These are phyloP conservation scores for Hypoxylon sp. DNA, from an alignment of 2,329 filamentous ascomycete genomes.

Conservation along the genomic window DNA sequence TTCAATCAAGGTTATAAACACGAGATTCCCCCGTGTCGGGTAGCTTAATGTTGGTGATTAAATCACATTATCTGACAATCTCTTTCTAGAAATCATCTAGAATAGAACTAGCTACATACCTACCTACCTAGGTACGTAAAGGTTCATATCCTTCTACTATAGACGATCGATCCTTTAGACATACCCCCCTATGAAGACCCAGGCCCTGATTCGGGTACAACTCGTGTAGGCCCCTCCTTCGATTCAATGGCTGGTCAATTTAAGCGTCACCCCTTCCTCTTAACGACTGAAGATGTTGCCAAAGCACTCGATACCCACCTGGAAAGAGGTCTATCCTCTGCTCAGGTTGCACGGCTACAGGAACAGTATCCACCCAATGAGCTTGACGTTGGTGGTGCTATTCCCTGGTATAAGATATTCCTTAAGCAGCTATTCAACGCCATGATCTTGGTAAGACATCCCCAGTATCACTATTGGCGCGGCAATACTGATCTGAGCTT, in stretches of 20 bases:
- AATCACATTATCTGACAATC: conserved; percentile 7
- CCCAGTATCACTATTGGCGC: neutral
- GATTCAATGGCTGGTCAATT: conserved; percentile 60
- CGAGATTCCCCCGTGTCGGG: conserved; percentile 15
- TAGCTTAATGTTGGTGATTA: conserved; percentile 2
- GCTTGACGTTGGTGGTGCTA: conserved; percentile 74
- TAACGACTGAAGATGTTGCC: conserved; percentile 71
- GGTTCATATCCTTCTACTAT: conserved; percentile 15
- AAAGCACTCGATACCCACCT: conserved; percentile 70
- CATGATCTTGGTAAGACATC: conserved; percentile 73
- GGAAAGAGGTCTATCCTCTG: conserved; percentile 73
- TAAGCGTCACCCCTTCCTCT: conserved; percentile 69
- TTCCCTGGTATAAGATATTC: conserved; percentile 78
- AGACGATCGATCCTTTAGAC: conserved; percentile 9
- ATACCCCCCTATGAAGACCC: conserved; percentile 35
- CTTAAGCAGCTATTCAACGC: conserved; percentile 80
- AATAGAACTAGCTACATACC: conserved; percentile 8
- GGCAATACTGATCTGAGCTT: conserved; percentile 56
- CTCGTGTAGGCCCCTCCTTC: conserved; percentile 26
- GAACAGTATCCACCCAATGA: conserved; percentile 75
- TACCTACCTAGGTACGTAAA: no score
- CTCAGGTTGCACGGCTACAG: conserved; percentile 69
- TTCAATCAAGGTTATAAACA: conserved; percentile 25
- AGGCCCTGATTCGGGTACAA: conserved; percentile 22
- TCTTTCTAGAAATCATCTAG: conserved; percentile 10